Conservation (phyloP, 768 basidiomycete genomes). For the Phaeotremella skinneri region DNA sequence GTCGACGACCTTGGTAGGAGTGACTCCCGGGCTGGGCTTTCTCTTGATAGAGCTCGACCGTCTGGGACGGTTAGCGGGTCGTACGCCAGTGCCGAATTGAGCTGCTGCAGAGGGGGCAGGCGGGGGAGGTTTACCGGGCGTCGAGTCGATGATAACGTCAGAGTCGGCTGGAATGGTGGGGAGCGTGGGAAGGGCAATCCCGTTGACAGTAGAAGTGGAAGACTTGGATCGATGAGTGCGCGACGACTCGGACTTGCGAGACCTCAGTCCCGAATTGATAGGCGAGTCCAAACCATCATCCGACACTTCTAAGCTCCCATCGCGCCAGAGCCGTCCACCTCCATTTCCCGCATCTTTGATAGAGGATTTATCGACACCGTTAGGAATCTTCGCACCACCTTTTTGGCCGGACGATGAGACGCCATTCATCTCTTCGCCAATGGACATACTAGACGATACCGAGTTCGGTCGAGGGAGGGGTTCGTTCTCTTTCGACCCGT, state of each 20-base stretch:
- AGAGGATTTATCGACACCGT: background rate
- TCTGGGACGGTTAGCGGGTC: conserved; percentile 24
- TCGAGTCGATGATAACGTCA: conserved; percentile 5
- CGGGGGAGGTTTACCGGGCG: conserved; percentile 22
- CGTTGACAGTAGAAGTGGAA: background rate
- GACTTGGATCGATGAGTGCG: background rate
- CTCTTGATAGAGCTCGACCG: conserved; percentile 39
- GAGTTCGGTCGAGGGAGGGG: background rate
- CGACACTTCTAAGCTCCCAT: conserved; percentile 18
- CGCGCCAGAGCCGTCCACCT: conserved; percentile 17
- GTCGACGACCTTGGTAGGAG: conserved; percentile 57
- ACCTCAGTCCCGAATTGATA: background rate
- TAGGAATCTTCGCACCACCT: background rate
- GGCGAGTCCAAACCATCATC: background rate
- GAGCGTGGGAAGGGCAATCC: conserved; percentile 27
- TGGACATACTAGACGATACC: background rate
- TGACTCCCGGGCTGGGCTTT: conserved; percentile 39
- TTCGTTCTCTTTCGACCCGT: conserved; percentile 24
- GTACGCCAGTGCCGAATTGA: conserved; percentile 12
- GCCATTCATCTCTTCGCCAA: background rate
- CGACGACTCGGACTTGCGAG: background rate
- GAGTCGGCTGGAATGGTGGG: conserved; percentile 31
- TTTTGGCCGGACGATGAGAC: background rate
- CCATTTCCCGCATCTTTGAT: conserved; percentile 6
- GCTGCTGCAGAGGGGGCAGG: conserved; percentile 33